Conservation (phyloP, 257 asterid genomes). For the Linaria vulgaris region DNA sequence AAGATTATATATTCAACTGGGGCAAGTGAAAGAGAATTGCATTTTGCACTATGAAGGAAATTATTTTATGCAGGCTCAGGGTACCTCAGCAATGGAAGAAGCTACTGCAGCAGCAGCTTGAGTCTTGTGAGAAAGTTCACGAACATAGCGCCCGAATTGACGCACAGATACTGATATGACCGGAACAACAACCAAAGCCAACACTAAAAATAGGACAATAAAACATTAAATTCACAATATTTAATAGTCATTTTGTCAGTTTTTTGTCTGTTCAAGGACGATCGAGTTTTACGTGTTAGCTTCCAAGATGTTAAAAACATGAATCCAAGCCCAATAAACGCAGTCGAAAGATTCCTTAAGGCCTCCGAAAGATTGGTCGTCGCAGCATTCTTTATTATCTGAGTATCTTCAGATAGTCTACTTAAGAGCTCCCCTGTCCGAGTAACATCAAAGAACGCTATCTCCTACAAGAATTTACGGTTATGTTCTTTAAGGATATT, state of each 20-base stretch:
- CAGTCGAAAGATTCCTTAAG: constrained; percentile 74
- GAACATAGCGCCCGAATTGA: constrained; percentile 68
- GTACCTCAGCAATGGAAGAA: constrained; percentile 85
- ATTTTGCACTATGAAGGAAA: constrained; percentile 11
- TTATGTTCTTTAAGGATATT: background rate
- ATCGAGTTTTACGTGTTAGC: constrained; percentile 42
- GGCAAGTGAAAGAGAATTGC: background rate
- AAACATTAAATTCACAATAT: constrained; percentile 6
- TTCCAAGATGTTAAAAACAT: constrained; percentile 90
- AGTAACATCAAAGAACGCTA: constrained; percentile 85
- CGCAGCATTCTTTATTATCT: constrained; percentile 86
- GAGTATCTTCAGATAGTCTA: constrained; percentile 93
- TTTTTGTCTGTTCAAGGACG: constrained; percentile 8
- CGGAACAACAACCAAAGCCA: constrained; percentile 86
- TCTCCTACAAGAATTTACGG: constrained; percentile 48
- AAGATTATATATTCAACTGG: background rate
- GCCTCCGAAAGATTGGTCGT: constrained; percentile 92
- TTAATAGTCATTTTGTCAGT: background rate
- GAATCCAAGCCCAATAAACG: constrained; percentile 79
- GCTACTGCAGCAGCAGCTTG: constrained; percentile 95
- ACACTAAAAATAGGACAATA: constrained; percentile 43
- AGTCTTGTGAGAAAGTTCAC: constrained; percentile 81
- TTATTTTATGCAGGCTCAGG: constrained; percentile 9
- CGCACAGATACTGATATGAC: constrained; percentile 65
- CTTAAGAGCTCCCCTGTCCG: constrained; percentile 94